These are phyloP conservation scores for Trichomonascaceae sp. DNA, from an alignment of 1,139 yeast species.

Conservation along the genomic window DNA sequence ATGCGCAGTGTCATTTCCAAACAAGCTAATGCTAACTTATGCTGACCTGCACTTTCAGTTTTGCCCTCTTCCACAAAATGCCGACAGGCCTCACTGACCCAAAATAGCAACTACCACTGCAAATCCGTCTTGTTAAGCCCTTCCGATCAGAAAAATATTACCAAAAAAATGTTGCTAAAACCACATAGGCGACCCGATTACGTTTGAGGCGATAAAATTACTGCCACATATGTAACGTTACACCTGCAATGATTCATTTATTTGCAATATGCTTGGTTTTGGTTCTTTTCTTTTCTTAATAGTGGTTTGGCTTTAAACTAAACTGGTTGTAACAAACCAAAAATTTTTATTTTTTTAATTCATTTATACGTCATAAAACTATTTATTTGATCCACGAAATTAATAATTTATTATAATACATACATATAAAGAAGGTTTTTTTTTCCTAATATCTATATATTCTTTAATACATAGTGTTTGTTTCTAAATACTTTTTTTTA, in stretches of 20 bases:
- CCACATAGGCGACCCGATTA: background rate
- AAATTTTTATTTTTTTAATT: background rate
- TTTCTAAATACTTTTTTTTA: no score
- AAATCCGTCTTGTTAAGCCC: background rate
- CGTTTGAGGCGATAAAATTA: background rate
- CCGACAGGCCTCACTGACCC: background rate
- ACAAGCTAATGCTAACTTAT: background rate
- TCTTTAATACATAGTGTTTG: no score
- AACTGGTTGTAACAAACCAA: background rate
- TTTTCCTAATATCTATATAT: no score
- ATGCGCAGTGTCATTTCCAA: background rate
- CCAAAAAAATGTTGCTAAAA: background rate
- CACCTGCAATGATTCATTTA: background rate
- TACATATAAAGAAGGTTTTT: background rate
- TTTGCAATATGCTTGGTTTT: background rate
- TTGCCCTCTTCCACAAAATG: background rate
- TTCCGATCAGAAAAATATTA: background rate
- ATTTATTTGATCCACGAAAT: background rate
- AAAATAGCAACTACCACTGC: background rate
- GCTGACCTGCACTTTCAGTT: background rate
- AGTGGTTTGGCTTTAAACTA: background rate
- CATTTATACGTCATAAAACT: background rate
- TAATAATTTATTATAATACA: background rate
- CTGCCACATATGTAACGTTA: background rate
- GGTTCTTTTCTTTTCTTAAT: background rate